phyloP scores from a whole-genome alignment of 2,329 filamentous ascomycete genomes.

The Exophiala sp. region DNA sequence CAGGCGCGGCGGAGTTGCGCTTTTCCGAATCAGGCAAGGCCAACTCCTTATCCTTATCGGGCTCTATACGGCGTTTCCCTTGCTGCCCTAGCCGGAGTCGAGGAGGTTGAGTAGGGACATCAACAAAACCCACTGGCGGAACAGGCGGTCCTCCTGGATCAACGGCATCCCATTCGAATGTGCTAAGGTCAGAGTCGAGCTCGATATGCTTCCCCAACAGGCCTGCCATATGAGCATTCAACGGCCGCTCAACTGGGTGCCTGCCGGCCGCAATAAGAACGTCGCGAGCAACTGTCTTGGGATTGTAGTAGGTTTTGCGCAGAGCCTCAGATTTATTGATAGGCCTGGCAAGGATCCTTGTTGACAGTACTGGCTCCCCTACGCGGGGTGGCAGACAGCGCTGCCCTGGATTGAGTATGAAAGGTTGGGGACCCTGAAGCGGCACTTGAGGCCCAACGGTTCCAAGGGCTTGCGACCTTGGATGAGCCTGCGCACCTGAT shows the following conservation, averaged over 20 bases:
- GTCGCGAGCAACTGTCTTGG: conserved; percentile 57
- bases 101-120: conserved; percentile 28
- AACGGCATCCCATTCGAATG: conserved; percentile 57
- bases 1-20: conserved; percentile 7
- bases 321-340: conserved; percentile 38
- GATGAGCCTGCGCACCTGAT: neutral
- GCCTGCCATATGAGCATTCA: conserved; percentile 56
- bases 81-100: conserved; percentile 22
- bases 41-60: neutral
- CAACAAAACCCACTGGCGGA: conserved; percentile 29
- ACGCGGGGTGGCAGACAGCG: neutral
- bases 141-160: conserved; percentile 49
- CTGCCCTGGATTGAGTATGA: conserved; percentile 6
- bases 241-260: conserved; percentile 52
- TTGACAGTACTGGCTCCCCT: neutral
- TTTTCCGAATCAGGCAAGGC: conserved; percentile 22
- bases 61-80: conserved; percentile 3
- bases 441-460: neutral
- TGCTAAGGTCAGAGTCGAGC: conserved; percentile 50
- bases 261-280: conserved; percentile 56
- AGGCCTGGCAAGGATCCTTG: conserved; percentile 38
- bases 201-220: conserved; percentile 40
- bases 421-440: neutral
- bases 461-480: neutral
- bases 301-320: conserved; percentile 51